Percentiles rank a stretch among this genome's conserved stretches.
These are phyloP conservation scores for Smallanthus sonchifolius DNA, from an alignment of 129 eudicot species.

Conservation along the genomic window DNA sequence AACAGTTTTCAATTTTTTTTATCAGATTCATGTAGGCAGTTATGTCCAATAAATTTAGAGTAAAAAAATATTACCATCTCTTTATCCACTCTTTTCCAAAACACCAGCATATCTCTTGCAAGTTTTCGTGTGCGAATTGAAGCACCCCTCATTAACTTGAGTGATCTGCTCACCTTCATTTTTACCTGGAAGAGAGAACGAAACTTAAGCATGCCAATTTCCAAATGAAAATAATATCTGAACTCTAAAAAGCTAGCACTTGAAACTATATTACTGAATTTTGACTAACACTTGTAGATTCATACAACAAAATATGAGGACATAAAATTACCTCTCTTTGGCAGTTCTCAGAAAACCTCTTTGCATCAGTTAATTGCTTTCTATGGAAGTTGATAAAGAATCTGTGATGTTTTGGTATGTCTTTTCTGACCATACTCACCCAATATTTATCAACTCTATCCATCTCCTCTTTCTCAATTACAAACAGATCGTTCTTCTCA, in stretches of 20 bases:
- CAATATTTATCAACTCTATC: constrained; percentile 81
- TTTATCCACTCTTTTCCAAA: constrained; percentile 95
- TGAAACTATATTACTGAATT: constrained; percentile 10
- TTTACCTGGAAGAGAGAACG: constrained; percentile 57
- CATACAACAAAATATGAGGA: not conserved
- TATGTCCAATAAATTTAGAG: constrained; percentile 2
- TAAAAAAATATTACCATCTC: constrained; percentile 68
- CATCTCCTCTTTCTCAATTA: constrained; percentile 80
- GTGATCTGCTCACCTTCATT: constrained; percentile 94
- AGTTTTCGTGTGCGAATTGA: constrained; percentile 85
- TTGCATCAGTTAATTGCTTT: constrained; percentile 84
- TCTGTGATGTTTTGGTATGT: constrained; percentile 83
- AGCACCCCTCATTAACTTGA: constrained; percentile 92
- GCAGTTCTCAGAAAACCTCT: constrained; percentile 85
- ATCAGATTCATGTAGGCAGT: not conserved
- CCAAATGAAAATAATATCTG: constrained; percentile 3
- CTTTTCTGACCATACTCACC: constrained; percentile 83
- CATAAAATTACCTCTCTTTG: constrained; percentile 77
- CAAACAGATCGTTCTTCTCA: constrained; percentile 64
- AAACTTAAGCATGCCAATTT: not conserved
- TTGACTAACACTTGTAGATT: constrained; percentile 16
- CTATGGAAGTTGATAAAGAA: constrained; percentile 60
- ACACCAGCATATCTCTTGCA: constrained; percentile 91
- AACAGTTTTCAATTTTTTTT: not conserved
- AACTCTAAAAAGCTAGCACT: not conserved